These are phyloP conservation scores for Funneliformis caledonium DNA, from an alignment of 371 early-diverging fungal species.

Conservation along the genomic window DNA sequence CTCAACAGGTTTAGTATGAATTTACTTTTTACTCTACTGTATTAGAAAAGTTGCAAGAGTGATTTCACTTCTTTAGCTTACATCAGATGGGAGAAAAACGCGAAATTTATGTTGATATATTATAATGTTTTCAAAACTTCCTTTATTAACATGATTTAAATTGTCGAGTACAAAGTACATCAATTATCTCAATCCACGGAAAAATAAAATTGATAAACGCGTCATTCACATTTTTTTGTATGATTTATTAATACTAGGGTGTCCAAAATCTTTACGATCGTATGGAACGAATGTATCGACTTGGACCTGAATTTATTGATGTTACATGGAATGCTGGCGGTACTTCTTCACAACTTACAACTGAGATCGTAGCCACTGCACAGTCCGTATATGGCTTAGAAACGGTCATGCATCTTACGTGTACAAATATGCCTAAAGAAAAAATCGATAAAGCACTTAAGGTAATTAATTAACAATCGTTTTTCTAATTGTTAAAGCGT, in stretches of 20 bases:
- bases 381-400: slow-evolving; percentile 89
- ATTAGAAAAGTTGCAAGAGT: too few relatives aligned
- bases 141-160: too few relatives aligned
- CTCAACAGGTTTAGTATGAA: slow-evolving; percentile 56
- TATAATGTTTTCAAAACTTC: neutral
- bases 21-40: neutral
- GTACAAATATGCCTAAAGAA: slow-evolving; percentile 88
- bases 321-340: slow-evolving; percentile 97
- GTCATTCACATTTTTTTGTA: neutral
- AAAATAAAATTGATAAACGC: too few relatives aligned
- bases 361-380: slow-evolving; percentile 81
- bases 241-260: slow-evolving; percentile 53
- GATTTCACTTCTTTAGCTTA: too few relatives aligned
- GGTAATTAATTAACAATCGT: slow-evolving; percentile 37
- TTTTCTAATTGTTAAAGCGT: neutral
- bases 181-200: too few relatives aligned
- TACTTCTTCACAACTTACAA: slow-evolving; percentile 79
- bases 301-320: slow-evolving; percentile 93
- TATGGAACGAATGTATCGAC: slow-evolving; percentile 85
- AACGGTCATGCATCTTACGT: slow-evolving; percentile 92
- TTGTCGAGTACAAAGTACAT: too few relatives aligned
- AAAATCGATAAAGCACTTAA: slow-evolving; percentile 79
- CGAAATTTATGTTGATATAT: neutral
- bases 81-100: neutral
- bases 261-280: slow-evolving; percentile 89